Evolutionary conservation across 805 yeast species (phyloP), one percentile per base, ranked within the genome.

Genomic region (Nakazawaea ishiwadae): DNA sequence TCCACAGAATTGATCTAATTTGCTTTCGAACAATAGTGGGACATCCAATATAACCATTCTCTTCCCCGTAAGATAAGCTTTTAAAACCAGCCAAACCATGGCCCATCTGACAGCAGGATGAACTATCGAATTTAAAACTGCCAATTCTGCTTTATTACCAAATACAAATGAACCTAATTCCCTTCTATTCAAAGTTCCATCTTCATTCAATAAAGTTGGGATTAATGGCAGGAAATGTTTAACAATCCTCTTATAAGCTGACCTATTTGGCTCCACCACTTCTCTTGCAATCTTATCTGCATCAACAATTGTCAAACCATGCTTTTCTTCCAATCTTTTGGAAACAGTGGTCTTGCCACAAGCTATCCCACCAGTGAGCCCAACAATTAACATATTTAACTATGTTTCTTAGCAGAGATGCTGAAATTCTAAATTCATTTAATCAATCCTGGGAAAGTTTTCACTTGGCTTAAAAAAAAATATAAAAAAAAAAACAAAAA

Each of bases 311-410:
- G 83, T 71, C 4, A 84, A 45, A 2, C 66, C 55, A 53, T 80
- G 71, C 9, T 75, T 62, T 8, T 75, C 73, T 4, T 59, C 47
- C 9, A 93, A 62, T 27, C 74, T 59, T 14, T 63, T 55, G 0
- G 96, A 86, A 0, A 86, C 97, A 0, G 98, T 91, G 15, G 96
- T 83, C 55, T 93, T 93, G 3, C 99, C 99, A n/a, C 93, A 75
- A 4, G 96, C 96, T 37, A 93, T 93, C 1, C 97, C 96, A 2
- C 99, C 99, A 0, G 99, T 93, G n/a, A 93, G 73, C 1, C 99
- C 99, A 5, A 93, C 74, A 24, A 93, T 73, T 34, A 93, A 73
- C 99, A 93, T 91, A 19, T 10, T 10, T 5, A 39, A 17, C 20
- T 28, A 12, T 9, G 14, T 16, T 24, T 24, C 3, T n/a, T 5